Conservation (phyloP, 75 land plant species). For the Pinus tabuliformis region DNA sequence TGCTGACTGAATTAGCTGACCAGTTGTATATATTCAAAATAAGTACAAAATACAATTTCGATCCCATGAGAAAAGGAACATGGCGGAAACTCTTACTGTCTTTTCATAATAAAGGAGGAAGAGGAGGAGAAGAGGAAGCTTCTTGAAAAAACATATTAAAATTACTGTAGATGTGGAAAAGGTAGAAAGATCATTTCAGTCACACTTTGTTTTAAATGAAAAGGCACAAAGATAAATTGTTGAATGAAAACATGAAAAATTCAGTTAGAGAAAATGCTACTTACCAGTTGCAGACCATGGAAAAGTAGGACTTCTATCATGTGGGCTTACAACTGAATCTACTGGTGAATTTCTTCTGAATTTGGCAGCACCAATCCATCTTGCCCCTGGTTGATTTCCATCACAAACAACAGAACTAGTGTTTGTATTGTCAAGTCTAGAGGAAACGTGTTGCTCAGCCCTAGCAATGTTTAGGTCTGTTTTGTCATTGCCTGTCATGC, state of each 20-base stretch:
- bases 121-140: too few relatives aligned
- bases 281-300: constrained; percentile 1
- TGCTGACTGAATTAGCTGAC: not conserved
- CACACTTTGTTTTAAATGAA: not conserved
- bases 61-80: not conserved
- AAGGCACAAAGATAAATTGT: not conserved
- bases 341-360: constrained; percentile 9
- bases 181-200: not conserved
- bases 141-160: not conserved
- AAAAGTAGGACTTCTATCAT: not conserved
- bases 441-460: not conserved
- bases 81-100: not conserved
- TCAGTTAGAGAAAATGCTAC: not conserved
- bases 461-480: not conserved
- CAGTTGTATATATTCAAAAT: not conserved
- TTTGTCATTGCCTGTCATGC: constrained; percentile 1
- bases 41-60: not conserved
- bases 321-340: not conserved
- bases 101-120: too few relatives aligned
- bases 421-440: not conserved
- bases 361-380: constrained; percentile 3
- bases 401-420: not conserved
- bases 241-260: not conserved
- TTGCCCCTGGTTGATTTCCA: not conserved
- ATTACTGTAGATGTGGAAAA: not conserved